These are phyloP conservation scores for Candida railenensis DNA, from an alignment of 805 yeast species.

Conservation along the genomic window DNA sequence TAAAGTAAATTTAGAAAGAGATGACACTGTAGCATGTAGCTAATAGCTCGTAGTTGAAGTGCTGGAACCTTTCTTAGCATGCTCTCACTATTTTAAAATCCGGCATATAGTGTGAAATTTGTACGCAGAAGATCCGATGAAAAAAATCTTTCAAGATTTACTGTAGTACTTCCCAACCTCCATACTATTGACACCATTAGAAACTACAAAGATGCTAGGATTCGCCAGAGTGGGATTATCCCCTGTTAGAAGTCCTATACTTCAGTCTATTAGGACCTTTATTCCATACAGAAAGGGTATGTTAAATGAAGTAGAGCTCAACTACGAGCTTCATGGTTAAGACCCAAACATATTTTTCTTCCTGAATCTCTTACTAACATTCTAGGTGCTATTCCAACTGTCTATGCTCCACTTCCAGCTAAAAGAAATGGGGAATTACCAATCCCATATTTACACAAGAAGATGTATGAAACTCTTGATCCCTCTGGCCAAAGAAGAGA, in stretches of 20 bases:
- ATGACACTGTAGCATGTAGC: too few species aligned
- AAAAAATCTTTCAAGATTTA: neutral
- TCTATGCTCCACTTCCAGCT: slow-evolving; percentile 51
- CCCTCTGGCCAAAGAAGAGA: slow-evolving; percentile 54
- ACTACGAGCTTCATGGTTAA: neutral
- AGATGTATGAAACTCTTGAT: slow-evolving; percentile 61
- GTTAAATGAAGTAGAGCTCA: slow-evolving; percentile 2
- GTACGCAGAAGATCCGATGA: neutral
- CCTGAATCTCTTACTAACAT: neutral
- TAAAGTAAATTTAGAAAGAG: slow-evolving; percentile 1
- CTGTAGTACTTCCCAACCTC: neutral
- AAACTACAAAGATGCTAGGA: slow-evolving; percentile 3
- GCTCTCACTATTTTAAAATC: neutral
- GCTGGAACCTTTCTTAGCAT: too few species aligned
- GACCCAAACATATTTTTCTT: neutral
- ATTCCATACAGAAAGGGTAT: slow-evolving; percentile 13
- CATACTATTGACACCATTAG: neutral
- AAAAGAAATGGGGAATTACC: slow-evolving; percentile 47
- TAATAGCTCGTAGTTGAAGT: too few species aligned
- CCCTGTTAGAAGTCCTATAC: slow-evolving; percentile 4
- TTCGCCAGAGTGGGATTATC: slow-evolving; percentile 7
- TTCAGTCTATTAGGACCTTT: slow-evolving; percentile 18
- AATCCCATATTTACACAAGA: slow-evolving; percentile 45
- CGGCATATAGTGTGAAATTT: neutral
- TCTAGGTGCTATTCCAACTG: slow-evolving; percentile 22